Evolutionary conservation across 192 early-diverging fungal species (phyloP).

Genomic region (Phycomyces blakesleeanus): DNA sequence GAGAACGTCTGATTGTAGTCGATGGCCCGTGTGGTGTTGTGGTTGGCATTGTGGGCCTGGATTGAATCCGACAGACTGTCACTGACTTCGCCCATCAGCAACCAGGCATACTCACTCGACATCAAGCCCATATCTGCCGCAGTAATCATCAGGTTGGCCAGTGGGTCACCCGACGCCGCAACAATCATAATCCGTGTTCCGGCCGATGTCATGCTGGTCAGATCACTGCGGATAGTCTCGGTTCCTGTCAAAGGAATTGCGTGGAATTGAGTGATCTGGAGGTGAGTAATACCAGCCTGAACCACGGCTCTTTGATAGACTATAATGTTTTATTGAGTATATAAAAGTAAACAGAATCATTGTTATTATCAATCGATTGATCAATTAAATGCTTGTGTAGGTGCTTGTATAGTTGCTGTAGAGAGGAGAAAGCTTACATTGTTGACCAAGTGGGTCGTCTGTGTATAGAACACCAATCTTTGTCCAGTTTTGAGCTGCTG

Average conservation of each 20-base stretch:
- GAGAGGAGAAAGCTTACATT: too few species aligned
- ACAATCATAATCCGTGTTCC: slow-evolving; percentile 46
- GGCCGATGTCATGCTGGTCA: slow-evolving; percentile 27
- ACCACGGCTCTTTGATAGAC: slow-evolving; percentile 38
- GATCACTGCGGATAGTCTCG: slow-evolving; percentile 17
- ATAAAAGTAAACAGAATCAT: too few species aligned
- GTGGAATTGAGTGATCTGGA: slow-evolving; percentile 35
- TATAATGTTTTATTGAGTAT: slow-evolving; percentile 14
- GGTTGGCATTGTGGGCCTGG: slow-evolving; percentile 9
- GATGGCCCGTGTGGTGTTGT: neutral
- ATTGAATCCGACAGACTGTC: slow-evolving; percentile 20
- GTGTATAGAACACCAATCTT: slow-evolving; percentile 43
- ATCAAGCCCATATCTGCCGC: slow-evolving; percentile 37
- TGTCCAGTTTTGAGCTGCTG: slow-evolving; percentile 42
- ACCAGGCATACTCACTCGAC: slow-evolving; percentile 39
- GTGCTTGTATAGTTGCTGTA: too few species aligned
- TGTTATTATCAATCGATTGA: too few species aligned
- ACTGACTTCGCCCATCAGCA: slow-evolving; percentile 38
- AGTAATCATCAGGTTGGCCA: slow-evolving; percentile 30
- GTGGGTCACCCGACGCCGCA: slow-evolving; percentile 34
- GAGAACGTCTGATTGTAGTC: slow-evolving; percentile 16
- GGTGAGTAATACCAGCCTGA: slow-evolving; percentile 25
- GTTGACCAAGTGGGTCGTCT: slow-evolving; percentile 42
- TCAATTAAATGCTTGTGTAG: too few species aligned
- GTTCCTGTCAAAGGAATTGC: slow-evolving; percentile 35